Conservation (phyloP, 2,329 filamentous ascomycete species). For the Cercospora zeae-maydis region DNA sequence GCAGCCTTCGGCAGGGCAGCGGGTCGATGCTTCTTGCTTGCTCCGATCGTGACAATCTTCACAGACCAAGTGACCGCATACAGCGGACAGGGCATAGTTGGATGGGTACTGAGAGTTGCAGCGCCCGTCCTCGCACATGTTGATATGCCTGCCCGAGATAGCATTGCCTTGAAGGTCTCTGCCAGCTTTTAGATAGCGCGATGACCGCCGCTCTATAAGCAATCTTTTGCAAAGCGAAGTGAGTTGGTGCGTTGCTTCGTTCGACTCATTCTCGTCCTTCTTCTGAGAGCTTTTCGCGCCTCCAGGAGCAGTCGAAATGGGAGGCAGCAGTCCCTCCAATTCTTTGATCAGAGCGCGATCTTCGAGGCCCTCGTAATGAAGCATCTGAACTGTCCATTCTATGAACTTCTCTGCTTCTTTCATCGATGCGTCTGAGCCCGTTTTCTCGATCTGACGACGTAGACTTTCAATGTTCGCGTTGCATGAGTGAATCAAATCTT, state of each 20-base stretch:
- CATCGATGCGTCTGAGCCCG: too few relatives aligned
- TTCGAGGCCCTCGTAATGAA: conserved; percentile 13
- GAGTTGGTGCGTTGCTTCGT: conserved; percentile 19
- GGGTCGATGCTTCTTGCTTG: conserved; percentile 28
- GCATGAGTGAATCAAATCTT: conserved; percentile 16
- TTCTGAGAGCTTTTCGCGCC: not conserved
- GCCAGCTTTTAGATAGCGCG: conserved; percentile 26
- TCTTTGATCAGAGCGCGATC: too few relatives aligned
- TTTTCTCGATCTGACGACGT: not conserved
- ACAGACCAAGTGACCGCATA: conserved; percentile 55
- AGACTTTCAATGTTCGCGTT: conserved; percentile 9
- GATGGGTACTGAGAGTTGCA: conserved; percentile 6
- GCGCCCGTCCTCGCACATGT: conserved; percentile 9
- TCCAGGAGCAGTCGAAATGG: too few relatives aligned
- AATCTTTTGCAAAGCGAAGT: conserved; percentile 20
- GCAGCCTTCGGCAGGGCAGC: conserved; percentile 44
- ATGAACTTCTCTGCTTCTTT: conserved; percentile 16
- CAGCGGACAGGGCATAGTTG: conserved; percentile 40
- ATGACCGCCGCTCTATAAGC: conserved; percentile 23
- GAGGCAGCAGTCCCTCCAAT: too few relatives aligned
- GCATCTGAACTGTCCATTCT: conserved; percentile 19
- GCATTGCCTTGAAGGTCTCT: conserved; percentile 6
- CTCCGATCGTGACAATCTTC: conserved; percentile 36
- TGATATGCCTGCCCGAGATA: not conserved
- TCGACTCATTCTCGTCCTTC: not conserved